Evolutionary conservation across 257 asterid genomes (phyloP), one percentile per base, ranked within the genome.

Genomic region (Jaltomata sinuosa): DNA sequence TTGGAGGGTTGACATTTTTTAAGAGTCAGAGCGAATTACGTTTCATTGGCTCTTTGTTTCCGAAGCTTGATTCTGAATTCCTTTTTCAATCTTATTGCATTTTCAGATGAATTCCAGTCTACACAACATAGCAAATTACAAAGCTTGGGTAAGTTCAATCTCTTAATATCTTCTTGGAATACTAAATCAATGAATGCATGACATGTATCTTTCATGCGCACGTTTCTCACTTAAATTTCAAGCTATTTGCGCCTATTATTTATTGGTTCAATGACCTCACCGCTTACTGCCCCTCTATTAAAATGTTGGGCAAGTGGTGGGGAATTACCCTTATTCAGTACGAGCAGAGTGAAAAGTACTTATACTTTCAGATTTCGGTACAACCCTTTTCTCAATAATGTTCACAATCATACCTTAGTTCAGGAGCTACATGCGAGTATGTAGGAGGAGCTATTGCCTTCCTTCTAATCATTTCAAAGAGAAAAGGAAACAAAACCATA

Each of bases 91-190:
- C 19, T 52, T 81, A 53, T 16, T 88, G 50, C 3, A 87, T 92
- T 36, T 85, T 52, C 94, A 89, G 93, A 89, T 55, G 57, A 85
- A 84, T 32, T 9, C 72, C 89, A 77, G 25, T 89, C 92, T 53
- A 93, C 92, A 88, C 83, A 88, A 18, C 90, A 84, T 81, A 86
- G 90, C 90, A 92, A 85, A 88, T 61, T 96, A 27, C 94, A 94
- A 81, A 91, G 93, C 71, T 87, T 94, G 67, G 96, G 99, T 96
- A 79, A 94, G 94, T 84, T 87, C 42, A 15, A 25, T 45, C 59
- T 45, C 40, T 45, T 74, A 8, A 45, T 74, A 27, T 25, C 40
- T 25, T 27, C 4, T 45, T 74, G 14, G 57, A 6, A 45, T 3
- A 0, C 34, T 11, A 40, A 71, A 42, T 7, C n/a, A 40, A 22